These are phyloP conservation scores for Colletotrichum shisoi DNA, from an alignment of 2,329 filamentous ascomycete genomes.

Conservation along the genomic window DNA sequence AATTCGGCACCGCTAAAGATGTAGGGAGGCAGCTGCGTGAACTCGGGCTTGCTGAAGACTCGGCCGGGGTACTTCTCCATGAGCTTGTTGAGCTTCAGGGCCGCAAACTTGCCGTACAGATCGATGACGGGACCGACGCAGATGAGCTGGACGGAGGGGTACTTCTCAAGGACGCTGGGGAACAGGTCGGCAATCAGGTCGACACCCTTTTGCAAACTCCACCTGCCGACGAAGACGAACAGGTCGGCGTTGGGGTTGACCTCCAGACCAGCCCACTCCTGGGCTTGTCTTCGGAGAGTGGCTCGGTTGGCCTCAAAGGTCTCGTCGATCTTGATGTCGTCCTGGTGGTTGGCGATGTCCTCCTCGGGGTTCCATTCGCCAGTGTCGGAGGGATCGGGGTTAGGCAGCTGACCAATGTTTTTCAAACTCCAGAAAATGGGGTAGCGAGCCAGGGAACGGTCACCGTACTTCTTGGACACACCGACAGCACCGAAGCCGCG, in stretches of 20 bases:
- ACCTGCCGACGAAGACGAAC: conserved; percentile 73
- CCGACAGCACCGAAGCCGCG: conserved; percentile 73
- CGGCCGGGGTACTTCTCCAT: conserved; percentile 71
- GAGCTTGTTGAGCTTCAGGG: conserved; percentile 68
- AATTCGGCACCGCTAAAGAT: conserved; percentile 75
- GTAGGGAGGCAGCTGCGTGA: conserved; percentile 70
- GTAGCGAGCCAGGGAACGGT: conserved; percentile 70
- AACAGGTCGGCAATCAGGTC: conserved; percentile 74
- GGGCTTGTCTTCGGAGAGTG: conserved; percentile 66
- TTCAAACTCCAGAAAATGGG: conserved; percentile 74
- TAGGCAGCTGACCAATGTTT: conserved; percentile 69
- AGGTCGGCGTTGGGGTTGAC: conserved; percentile 69
- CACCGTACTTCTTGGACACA: conserved; percentile 73
- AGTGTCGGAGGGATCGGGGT: conserved; percentile 71
- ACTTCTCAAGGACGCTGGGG: conserved; percentile 67
- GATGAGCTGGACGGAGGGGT: conserved; percentile 68
- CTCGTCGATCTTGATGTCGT: conserved; percentile 61
- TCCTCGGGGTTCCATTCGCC: conserved; percentile 65
- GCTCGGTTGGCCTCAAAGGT: conserved; percentile 62
- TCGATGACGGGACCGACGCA: conserved; percentile 72
- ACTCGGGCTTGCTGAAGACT: conserved; percentile 73
- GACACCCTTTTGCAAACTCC: conserved; percentile 74
- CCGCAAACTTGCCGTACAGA: conserved; percentile 72
- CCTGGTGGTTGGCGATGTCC: conserved; percentile 52
- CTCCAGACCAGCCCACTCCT: conserved; percentile 72